Evolutionary conservation across 495 filamentous ascomycete species (phyloP), one percentile per base, ranked within the genome.

Genomic region (Xylaria curta): DNA sequence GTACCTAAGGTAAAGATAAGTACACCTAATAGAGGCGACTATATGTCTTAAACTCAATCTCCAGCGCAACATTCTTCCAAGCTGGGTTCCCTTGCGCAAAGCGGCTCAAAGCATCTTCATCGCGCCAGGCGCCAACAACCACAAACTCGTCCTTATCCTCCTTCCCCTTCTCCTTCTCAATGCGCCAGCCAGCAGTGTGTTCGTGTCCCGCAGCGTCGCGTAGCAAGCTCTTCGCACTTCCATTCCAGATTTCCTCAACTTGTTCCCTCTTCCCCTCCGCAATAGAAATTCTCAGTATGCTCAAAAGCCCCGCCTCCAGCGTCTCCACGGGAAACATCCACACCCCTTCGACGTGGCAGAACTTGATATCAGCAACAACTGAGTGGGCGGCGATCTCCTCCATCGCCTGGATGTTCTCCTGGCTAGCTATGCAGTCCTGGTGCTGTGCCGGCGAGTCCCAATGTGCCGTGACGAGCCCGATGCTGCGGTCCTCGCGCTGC

Each of bases 151-250:
- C 79, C 74, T 81, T 78, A 5, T 84, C 68, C 17, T 77, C 76
- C 54, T 77, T 47, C 10, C 84, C 85, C 8, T 72, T 47, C 58
- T 85, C 83, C 83, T 82, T 85, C 26, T 85, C 77, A 69, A 82
- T 81, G 21, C 84, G 83, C 70, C 85, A 58, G 0, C 84, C 82
- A 31, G 59, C 73, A 78, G 80, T 53, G 77, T 78, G 75, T 85
- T 83, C 56, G 83, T 78, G 19, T 83, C 83, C 24, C 80, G 81
- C 51, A 83, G 81, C 19, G 36, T 38, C 36, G 24, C 13, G 17
- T 2, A 68, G 4, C 36, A 54, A 40, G 6, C n/a, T 4, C 47
- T 61, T 67, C 42, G 28, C 56, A 2, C 33, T 24, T 0, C n/a
- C 38, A 28, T 31, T 21, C 70, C 62, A 72, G 5, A 53, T 13